Evolutionary conservation across 805 yeast genomes (phyloP).

Genomic region (Yamadazyma nakazawae): DNA sequence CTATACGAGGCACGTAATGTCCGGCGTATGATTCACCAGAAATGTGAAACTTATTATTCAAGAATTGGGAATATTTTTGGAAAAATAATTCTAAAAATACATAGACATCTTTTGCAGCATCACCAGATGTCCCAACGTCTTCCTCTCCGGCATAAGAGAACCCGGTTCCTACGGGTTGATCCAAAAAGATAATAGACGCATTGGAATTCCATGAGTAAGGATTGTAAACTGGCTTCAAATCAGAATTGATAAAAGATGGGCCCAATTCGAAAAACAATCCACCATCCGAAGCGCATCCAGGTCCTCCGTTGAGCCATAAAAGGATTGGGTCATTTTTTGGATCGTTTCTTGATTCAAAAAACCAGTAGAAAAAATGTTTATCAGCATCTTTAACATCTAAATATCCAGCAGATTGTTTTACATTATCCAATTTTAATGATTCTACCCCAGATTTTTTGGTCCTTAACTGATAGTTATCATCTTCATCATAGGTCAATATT

Average conservation of each 20-base stretch:
- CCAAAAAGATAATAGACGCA: slow-evolving; percentile 36
- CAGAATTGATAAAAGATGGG: slow-evolving; percentile 23
- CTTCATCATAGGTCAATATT: slow-evolving; percentile 3
- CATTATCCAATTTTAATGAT: slow-evolving; percentile 70
- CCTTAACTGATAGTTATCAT: slow-evolving; percentile 8
- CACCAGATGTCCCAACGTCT: slow-evolving; percentile 20
- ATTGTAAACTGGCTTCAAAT: slow-evolving; percentile 23
- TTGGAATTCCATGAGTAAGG: slow-evolving; percentile 29
- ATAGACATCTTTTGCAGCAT: slow-evolving; percentile 27
- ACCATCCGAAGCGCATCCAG: slow-evolving; percentile 29
- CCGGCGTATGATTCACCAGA: slow-evolving; percentile 44
- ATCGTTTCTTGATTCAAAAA: slow-evolving; percentile 32
- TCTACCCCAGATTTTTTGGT: slow-evolving; percentile 37
- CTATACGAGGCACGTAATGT: slow-evolving; percentile 41
- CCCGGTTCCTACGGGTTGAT: slow-evolving; percentile 29
- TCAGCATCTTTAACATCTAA: slow-evolving; percentile 74
- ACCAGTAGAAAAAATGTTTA: slow-evolving; percentile 32
- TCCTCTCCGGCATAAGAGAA: slow-evolving; percentile 19
- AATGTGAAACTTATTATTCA: slow-evolving; percentile 25
- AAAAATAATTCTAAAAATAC: slow-evolving; percentile 30
- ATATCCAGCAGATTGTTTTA: slow-evolving; percentile 78
- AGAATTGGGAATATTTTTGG: slow-evolving; percentile 24
- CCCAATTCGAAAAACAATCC: slow-evolving; percentile 32
- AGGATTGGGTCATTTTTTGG: slow-evolving; percentile 29
- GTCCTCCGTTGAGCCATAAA: slow-evolving; percentile 34